A percentile compares a stretch with the other conserved stretches of the same genome.
Evolutionary conservation across 2,329 filamentous ascomycete genomes (phyloP).

Genomic region (Bimuria novae-zelandiae): DNA sequence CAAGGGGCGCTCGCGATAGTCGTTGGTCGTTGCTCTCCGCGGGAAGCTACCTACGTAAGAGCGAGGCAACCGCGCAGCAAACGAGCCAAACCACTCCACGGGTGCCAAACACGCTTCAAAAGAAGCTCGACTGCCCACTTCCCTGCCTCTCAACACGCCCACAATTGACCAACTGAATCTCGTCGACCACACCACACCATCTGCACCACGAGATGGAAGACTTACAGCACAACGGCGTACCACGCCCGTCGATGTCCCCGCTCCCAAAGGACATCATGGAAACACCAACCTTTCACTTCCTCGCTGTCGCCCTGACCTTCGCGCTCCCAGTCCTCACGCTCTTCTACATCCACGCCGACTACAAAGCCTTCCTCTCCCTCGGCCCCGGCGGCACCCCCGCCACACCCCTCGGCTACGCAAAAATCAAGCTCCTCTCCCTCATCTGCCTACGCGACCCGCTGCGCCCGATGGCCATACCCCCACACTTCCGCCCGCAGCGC

Average conservation of each 20-base stretch:
- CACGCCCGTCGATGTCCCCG: background rate
- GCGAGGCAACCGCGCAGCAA: background rate
- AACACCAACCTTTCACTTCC: conserved; percentile 14
- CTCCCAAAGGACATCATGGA: background rate
- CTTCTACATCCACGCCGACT: conserved; percentile 67
- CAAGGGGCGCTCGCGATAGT: background rate
- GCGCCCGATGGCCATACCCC: conserved; percentile 58
- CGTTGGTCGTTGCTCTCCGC: background rate
- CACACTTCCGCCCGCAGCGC: conserved; percentile 55
- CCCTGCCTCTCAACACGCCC: no score
- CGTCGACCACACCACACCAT: no score
- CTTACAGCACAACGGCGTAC: background rate
- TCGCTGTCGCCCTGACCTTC: conserved; percentile 28
- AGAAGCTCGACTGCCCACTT: background rate
- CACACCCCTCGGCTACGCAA: conserved; percentile 73
- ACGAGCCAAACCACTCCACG: background rate
- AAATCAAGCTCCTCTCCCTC: conserved; percentile 72
- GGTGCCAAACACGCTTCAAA: no score
- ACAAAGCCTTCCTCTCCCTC: conserved; percentile 73
- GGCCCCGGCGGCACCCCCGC: conserved; percentile 81
- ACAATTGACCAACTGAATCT: no score
- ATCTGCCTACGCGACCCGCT: conserved; percentile 75
- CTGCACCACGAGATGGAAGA: background rate
- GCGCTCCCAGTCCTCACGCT: conserved; percentile 32
- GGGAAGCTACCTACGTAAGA: background rate